A percentile compares a stretch with the other conserved stretches of the same genome.
Evolutionary conservation across 352 stramenopile species (phyloP).

Genomic region (Bremia lactucae): DNA sequence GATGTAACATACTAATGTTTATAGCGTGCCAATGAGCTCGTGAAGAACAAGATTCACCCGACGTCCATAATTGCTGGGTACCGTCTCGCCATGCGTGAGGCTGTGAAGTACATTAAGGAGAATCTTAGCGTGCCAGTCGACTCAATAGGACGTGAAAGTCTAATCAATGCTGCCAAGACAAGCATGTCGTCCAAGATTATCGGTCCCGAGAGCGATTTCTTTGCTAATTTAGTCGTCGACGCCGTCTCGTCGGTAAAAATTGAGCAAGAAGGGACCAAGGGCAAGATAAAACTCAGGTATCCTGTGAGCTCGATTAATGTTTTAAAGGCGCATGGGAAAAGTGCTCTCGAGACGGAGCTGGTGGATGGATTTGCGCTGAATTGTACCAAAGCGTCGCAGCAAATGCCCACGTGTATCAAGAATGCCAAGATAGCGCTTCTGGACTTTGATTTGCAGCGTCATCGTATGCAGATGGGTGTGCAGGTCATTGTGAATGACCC

Average conservation of each 20-base stretch:
- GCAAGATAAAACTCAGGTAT: conserved; percentile 87
- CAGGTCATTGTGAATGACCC: conserved; percentile 87
- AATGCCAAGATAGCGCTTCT: conserved; percentile 93
- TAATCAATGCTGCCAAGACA: conserved; percentile 96
- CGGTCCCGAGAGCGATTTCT: conserved; percentile 94
- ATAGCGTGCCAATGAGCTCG: conserved; percentile 92
- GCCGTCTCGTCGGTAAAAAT: conserved; percentile 95
- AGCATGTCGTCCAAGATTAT: conserved; percentile 99
- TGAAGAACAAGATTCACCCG: conserved; percentile 98
- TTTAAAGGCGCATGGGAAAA: conserved; percentile 93
- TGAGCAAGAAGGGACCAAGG: conserved; percentile 74
- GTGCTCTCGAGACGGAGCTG: conserved; percentile 82
- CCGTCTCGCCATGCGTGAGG: conserved; percentile 95
- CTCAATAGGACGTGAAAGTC: conserved; percentile 87
- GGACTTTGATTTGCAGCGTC: conserved; percentile 98
- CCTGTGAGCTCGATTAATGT: conserved; percentile 98
- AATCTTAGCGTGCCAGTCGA: conserved; percentile 94
- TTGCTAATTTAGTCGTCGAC: conserved; percentile 95
- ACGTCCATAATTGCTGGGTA: conserved; percentile 99
- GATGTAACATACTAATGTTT: conserved; percentile 3
- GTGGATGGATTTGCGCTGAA: conserved; percentile 96
- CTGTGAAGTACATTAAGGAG: conserved; percentile 98
- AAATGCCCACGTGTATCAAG: conserved; percentile 95
- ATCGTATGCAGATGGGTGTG: conserved; percentile 97
- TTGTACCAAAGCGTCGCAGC: conserved; percentile 93